Conservation (phyloP, 176 grass and related monocot genomes). For the Stipa capillata region DNA sequence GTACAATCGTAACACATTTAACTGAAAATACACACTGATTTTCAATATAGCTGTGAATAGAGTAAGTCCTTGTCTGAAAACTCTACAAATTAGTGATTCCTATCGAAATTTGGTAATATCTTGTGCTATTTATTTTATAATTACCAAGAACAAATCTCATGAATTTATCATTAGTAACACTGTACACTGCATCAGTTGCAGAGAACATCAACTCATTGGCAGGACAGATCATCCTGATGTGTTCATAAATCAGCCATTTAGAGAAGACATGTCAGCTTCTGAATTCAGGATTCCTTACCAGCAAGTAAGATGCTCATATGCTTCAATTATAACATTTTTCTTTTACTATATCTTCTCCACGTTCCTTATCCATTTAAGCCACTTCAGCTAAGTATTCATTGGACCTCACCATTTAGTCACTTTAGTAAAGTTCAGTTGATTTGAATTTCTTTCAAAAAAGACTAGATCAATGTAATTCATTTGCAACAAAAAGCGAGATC, state of each 20-base stretch:
- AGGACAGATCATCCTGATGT: constrained; percentile 1
- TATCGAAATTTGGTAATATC: constrained; percentile 12
- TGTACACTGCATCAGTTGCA: neutral
- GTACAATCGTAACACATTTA: neutral
- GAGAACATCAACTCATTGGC: neutral
- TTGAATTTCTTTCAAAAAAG: constrained; percentile 4
- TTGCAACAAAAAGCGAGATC: neutral
- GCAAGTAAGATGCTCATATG: constrained; percentile 35
- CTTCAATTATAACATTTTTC: constrained; percentile 6
- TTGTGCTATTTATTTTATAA: neutral
- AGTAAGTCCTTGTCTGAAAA: neutral
- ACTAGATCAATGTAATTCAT: constrained; percentile 3
- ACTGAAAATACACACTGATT: neutral
- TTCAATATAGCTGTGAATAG: neutral
- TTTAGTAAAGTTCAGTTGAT: constrained; percentile 19
- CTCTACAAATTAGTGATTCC: neutral
- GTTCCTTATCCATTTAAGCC: neutral
- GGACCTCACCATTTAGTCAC: neutral
- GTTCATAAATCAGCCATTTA: neutral
- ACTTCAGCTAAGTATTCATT: constrained; percentile 3
- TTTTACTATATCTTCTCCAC: neutral
- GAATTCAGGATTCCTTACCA: constrained; percentile 60
- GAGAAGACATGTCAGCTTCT: constrained; percentile 44
- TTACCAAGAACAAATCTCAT: neutral
- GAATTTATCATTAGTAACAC: constrained; percentile 5